Evolutionary conservation across 2,329 filamentous ascomycete genomes (phyloP).

Genomic region (Alternaria brassicae): DNA sequence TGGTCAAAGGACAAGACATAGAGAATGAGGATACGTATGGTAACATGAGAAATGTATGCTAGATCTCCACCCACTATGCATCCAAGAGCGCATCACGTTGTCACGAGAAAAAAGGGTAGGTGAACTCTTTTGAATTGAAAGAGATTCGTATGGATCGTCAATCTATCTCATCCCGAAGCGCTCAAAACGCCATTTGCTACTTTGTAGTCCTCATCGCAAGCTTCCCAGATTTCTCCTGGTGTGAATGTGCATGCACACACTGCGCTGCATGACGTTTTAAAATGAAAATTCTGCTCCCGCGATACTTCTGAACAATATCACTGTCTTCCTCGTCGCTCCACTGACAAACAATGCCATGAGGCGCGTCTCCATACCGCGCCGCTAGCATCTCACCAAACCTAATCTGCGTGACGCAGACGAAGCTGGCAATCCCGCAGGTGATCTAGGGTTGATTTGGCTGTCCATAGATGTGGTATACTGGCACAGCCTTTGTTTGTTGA

Average conservation of each 20-base stretch:
- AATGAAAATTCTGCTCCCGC: not conserved
- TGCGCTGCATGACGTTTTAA: not conserved
- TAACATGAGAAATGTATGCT: not conserved
- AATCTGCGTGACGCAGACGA: not conserved
- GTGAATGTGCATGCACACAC: not conserved
- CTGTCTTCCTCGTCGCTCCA: not conserved
- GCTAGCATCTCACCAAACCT: not conserved
- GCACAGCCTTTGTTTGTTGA: not conserved
- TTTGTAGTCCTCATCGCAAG: not conserved
- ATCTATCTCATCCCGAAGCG: not conserved
- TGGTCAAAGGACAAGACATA: not conserved
- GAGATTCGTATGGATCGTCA: not conserved
- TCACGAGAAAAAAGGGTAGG: not conserved
- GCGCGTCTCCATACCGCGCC: not conserved
- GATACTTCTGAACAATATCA: not conserved
- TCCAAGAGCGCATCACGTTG: not conserved
- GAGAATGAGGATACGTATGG: not conserved
- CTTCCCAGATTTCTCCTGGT: not conserved
- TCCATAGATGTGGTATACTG: not conserved
- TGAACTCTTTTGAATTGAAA: not conserved
- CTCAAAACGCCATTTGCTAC: not conserved
- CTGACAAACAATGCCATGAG: not conserved
- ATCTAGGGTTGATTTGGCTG: not conserved
- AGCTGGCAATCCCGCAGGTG: not conserved
- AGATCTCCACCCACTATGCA: fast-evolving